These are phyloP conservation scores for Cyberlindnera lachancei DNA, from an alignment of 805 yeast genomes.

Conservation along the genomic window DNA sequence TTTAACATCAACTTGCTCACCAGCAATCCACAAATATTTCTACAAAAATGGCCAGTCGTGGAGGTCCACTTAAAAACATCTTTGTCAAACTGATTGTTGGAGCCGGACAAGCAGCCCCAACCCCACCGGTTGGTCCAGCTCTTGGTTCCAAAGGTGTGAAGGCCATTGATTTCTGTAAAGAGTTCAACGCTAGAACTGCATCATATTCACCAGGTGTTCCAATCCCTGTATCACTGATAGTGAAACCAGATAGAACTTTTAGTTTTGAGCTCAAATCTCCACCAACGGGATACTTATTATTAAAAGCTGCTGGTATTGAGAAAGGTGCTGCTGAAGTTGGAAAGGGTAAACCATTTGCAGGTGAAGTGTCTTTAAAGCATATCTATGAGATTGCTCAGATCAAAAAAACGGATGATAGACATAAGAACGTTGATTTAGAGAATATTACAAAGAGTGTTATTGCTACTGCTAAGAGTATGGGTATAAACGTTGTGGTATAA, in stretches of 20 bases:
- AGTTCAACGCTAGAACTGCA: slow-evolving; percentile 95
- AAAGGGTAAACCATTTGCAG: slow-evolving; percentile 54
- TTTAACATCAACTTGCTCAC: no score
- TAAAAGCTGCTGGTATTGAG: slow-evolving; percentile 71
- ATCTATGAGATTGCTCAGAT: slow-evolving; percentile 92
- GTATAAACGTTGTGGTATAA: slow-evolving; percentile 72
- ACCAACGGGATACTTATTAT: slow-evolving; percentile 77
- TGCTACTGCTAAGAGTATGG: slow-evolving; percentile 85
- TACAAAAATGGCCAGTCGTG: slow-evolving; percentile 20
- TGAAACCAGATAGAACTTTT: slow-evolving; percentile 89
- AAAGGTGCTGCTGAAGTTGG: slow-evolving; percentile 65
- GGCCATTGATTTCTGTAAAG: slow-evolving; percentile 97
- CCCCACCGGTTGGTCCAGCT: slow-evolving; percentile 99
- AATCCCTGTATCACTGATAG: slow-evolving; percentile 75
- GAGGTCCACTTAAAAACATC: slow-evolving; percentile 27
- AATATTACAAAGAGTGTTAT: slow-evolving; percentile 76
- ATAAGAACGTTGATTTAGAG: slow-evolving; percentile 60
- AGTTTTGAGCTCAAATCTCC: slow-evolving; percentile 84
- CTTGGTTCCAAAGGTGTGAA: slow-evolving; percentile 97
- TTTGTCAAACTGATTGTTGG: slow-evolving; percentile 89
- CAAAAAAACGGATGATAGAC: slow-evolving; percentile 80
- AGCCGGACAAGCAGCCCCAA: slow-evolving; percentile 97
- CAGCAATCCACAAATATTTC: no score
- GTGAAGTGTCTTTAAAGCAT: slow-evolving; percentile 74
- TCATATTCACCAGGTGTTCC: slow-evolving; percentile 81